Evolutionary conservation across 768 basidiomycete genomes (phyloP).

Genomic region (Lactifluus subvellereus): DNA sequence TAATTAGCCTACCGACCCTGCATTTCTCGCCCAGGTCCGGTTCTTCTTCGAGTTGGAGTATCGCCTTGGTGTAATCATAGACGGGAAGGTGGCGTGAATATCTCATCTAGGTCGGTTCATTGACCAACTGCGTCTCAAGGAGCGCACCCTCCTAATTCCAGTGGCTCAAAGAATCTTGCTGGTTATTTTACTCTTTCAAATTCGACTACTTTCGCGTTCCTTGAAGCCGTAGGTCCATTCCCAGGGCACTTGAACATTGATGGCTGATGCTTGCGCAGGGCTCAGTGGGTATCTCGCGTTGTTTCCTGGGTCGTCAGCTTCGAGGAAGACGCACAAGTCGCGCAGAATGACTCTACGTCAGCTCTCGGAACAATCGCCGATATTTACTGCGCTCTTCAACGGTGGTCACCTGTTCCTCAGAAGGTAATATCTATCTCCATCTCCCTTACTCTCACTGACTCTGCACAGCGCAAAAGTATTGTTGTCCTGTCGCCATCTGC

Average conservation of each 20-base stretch:
- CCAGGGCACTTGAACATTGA: background rate
- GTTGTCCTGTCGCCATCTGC: background rate
- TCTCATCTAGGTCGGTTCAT: background rate
- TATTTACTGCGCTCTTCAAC: constrained; percentile 12
- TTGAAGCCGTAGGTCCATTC: constrained; percentile 47
- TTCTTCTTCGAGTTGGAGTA: constrained; percentile 24
- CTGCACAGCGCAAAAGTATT: constrained; percentile 10
- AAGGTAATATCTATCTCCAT: constrained; percentile 9
- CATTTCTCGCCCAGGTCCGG: constrained; percentile 14
- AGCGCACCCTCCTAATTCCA: constrained; percentile 45
- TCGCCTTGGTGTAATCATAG: constrained; percentile 17
- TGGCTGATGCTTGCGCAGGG: constrained; percentile 30
- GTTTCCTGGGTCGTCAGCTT: constrained; percentile 42
- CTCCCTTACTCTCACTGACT: background rate
- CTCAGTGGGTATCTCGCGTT: constrained; percentile 42
- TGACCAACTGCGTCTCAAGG: constrained; percentile 37
- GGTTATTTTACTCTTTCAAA: constrained; percentile 55
- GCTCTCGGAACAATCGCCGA: background rate
- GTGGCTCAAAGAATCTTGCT: constrained; percentile 56
- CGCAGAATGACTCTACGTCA: background rate
- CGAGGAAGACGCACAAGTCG: background rate
- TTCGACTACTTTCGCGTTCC: constrained; percentile 57
- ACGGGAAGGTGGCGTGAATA: constrained; percentile 5
- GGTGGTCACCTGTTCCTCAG: constrained; percentile 9
- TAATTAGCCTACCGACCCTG: constrained; percentile 10